Evolutionary conservation across 192 early-diverging fungal genomes (phyloP).

Genomic region (Umbelopsis vinacea): DNA sequence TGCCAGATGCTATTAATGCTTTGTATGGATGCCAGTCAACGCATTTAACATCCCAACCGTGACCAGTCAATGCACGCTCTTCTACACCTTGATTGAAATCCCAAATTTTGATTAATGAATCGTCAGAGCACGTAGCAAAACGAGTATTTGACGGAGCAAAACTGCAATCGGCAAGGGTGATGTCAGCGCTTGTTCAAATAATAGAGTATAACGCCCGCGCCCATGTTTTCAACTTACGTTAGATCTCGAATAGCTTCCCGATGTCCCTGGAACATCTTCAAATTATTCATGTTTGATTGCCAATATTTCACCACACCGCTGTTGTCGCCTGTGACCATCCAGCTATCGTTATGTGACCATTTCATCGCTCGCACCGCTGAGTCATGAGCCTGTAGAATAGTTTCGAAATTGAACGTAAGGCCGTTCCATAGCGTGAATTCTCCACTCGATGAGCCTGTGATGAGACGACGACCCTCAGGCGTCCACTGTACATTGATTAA

Average conservation of each 20-base stretch:
- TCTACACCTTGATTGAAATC: conserved; percentile 84
- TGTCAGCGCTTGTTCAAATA: neutral
- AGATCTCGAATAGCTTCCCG: conserved; percentile 89
- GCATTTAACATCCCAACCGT: conserved; percentile 97
- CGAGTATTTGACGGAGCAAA: conserved; percentile 93
- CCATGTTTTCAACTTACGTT: conserved; percentile 47
- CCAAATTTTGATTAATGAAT: conserved; percentile 97
- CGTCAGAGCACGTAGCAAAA: conserved; percentile 95
- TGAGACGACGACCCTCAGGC: conserved; percentile 91
- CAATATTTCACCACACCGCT: conserved; percentile 96
- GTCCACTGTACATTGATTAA: conserved; percentile 71
- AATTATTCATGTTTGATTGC: conserved; percentile 94
- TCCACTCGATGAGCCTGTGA: conserved; percentile 91
- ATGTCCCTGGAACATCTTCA: conserved; percentile 88
- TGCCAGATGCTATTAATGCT: conserved; percentile 90
- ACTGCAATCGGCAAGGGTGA: conserved; percentile 35
- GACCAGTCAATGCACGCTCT: conserved; percentile 81
- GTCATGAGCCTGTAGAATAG: conserved; percentile 95
- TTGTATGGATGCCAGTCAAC: conserved; percentile 97
- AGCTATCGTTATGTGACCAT: conserved; percentile 95
- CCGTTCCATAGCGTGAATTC: conserved; percentile 99
- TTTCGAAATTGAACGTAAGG: conserved; percentile 97
- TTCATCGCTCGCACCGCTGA: conserved; percentile 93
- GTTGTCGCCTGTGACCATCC: conserved; percentile 94
- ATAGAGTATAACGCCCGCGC: neutral